Base-by-base conservation (phyloP, 495 filamentous ascomycete genomes). In the Cercophora sp. region DNA sequence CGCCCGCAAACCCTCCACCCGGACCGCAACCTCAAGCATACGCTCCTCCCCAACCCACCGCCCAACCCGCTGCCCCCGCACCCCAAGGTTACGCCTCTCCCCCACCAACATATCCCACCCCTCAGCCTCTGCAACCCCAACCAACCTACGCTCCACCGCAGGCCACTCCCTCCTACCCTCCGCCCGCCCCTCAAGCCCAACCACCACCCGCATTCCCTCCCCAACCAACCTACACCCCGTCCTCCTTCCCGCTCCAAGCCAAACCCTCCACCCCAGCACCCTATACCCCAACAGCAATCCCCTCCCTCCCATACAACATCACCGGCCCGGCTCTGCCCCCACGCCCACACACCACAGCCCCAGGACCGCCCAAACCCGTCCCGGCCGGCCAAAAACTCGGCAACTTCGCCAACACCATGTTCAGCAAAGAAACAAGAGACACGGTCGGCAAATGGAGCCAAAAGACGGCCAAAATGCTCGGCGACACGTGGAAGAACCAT, bases 371-470 rank as follows among this genome's bases (percentile, higher is more conserved):
- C 1, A 51, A 35, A 5, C 47, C 18, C 45, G 36, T 18, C 40
- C 39, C 16, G 13, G 48, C 18, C 15, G 49, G 52, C 16, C 27
- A 54, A 13, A 64, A 61, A 50, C 44, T 62, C 16, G 41, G 51
- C 4, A 54, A 54, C 4, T 53, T 56, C 31, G 51, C 61, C 13
- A 61, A 49, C 37, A 58, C 62, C 0, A 41, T 62, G 11, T 65
- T 65, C 31, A 58, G 62, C 54, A 65, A 62, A 22, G 62, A 57
- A 13, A 57, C 44, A 19, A 15, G 48, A 13, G 49, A 65, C 22
- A 52, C 62, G 9, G 54, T 65, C 3, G 55, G 27, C 8, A 60
- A 56, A 24, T 65, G 62, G 62, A 58, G 56, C 35, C 59, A 62
- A 37, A 65, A 60, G 41, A 61, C 61, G 22, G 58, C 58, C 4